phyloP scores from a whole-genome alignment of 2,329 filamentous ascomycete genomes.

The Aureobasidium sp. region DNA sequence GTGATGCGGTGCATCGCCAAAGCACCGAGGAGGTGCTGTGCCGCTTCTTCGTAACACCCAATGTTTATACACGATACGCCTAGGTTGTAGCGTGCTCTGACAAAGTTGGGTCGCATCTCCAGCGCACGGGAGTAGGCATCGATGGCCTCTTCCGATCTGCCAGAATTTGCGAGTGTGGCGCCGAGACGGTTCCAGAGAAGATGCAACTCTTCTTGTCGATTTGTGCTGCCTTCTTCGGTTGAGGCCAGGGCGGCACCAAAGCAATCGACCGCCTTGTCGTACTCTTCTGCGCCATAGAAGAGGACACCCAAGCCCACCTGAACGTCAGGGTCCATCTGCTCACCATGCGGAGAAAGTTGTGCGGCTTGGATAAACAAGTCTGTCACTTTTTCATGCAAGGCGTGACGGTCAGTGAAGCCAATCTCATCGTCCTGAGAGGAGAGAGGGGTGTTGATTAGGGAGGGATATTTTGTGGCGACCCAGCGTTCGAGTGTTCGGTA shows the following conservation, averaged over 20 bases:
- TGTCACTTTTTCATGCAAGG: conserved; percentile 84
- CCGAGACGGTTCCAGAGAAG: conserved; percentile 96
- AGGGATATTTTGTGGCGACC: conserved; percentile 90
- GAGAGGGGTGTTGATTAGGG: conserved; percentile 62
- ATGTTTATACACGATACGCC: conserved; percentile 97
- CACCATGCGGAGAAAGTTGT: conserved; percentile 81
- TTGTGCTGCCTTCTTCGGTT: conserved; percentile 73
- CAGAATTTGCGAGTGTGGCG: conserved; percentile 90
- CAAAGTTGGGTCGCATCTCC: conserved; percentile 87
- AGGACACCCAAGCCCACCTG: conserved; percentile 94
- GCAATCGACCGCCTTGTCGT: conserved; percentile 97
- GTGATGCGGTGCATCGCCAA: conserved; percentile 93
- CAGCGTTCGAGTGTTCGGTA: conserved; percentile 95
- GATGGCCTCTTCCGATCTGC: conserved; percentile 90
- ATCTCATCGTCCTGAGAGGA: conserved; percentile 70
- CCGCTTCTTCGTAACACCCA: conserved; percentile 86
- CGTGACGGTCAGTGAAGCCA: conserved; percentile 86
- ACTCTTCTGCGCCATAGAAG: conserved; percentile 96
- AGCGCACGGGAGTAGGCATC: conserved; percentile 92
- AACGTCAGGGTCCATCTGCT: conserved; percentile 96
- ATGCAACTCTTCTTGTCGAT: conserved; percentile 79
- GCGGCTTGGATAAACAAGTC: conserved; percentile 86
- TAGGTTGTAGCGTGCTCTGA: conserved; percentile 91
- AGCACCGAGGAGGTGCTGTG: conserved; percentile 83
- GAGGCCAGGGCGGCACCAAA: conserved; percentile 86